Conservation (phyloP, 1,139 yeast genomes). For the Taphrina flavorubra region DNA sequence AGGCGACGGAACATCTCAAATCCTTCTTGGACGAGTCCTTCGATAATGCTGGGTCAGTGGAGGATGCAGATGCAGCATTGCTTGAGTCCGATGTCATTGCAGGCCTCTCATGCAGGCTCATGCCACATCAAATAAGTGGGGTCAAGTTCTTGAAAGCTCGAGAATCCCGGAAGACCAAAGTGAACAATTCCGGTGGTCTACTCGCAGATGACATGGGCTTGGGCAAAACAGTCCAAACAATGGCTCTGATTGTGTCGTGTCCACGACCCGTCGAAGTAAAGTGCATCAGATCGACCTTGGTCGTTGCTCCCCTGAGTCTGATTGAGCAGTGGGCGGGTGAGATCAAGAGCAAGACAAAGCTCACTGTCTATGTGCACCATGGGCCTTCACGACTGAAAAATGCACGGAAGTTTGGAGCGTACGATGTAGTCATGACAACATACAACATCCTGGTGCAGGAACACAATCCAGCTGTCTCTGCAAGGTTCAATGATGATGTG, state of each 20-base stretch:
- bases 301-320: constrained; percentile 77
- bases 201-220: constrained; percentile 97
- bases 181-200: constrained; percentile 78
- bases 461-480: constrained; percentile 61
- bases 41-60: constrained; percentile 54
- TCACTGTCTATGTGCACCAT: constrained; percentile 41
- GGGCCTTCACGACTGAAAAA: constrained; percentile 39
- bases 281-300: constrained; percentile 60
- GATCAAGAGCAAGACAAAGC: constrained; percentile 56
- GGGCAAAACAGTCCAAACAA: constrained; percentile 85
- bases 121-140: constrained; percentile 71
- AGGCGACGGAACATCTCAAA: constrained; percentile 67
- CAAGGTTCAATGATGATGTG: constrained; percentile 9
- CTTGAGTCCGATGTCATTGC: constrained; percentile 13
- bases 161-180: constrained; percentile 58
- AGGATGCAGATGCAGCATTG: constrained; percentile 62
- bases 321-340: constrained; percentile 75
- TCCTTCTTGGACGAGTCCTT: constrained; percentile 70
- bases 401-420: constrained; percentile 47
- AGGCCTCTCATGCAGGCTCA: constrained; percentile 62
- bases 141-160: constrained; percentile 57
- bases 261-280: constrained; percentile 27
- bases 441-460: constrained; percentile 39
- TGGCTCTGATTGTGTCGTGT: constrained; percentile 65
- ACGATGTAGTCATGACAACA: constrained; percentile 80